phyloP scores from a whole-genome alignment of 345 rosid species.

The Salix exigua region DNA sequence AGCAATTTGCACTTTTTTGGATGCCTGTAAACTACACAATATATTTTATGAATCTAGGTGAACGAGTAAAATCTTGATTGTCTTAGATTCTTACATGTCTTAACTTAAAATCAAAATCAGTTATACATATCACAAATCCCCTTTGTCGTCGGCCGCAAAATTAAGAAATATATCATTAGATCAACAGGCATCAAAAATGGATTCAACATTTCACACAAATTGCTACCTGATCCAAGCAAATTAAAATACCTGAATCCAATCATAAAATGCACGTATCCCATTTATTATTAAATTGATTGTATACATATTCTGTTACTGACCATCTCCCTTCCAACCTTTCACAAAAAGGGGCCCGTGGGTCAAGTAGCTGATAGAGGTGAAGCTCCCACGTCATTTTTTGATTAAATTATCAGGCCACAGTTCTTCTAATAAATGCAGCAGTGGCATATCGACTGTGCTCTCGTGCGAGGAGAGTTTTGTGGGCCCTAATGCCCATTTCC shows the following conservation, averaged over 20 bases:
- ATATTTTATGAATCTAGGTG: rapidly evolving
- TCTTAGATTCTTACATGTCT: rapidly evolving
- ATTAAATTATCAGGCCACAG: slow-evolving; percentile 5
- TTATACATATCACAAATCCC: rapidly evolving
- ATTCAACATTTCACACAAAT: no score
- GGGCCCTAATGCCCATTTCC: neutral
- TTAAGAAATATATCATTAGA: no score
- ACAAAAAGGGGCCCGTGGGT: neutral
- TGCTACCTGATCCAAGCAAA: neutral
- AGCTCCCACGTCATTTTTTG: slow-evolving; percentile 14
- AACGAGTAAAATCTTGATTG: no score
- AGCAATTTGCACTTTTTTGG: no score
- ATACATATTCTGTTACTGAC: neutral
- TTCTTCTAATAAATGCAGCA: slow-evolving; percentile 8
- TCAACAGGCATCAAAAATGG: no score
- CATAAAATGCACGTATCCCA: neutral
- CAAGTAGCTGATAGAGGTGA: neutral
- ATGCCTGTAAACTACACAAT: rapidly evolving
- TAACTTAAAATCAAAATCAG: no score
- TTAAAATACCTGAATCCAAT: neutral
- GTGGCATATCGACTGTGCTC: slow-evolving; percentile 9
- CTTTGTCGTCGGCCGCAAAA: no score
- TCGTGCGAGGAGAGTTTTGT: slow-evolving; percentile 17
- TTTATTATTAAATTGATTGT: no score
- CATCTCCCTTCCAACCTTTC: neutral